These are phyloP conservation scores for Tetrahymena malaccensis DNA, from an alignment of 73 alveolate genomes.

Conservation along the genomic window DNA sequence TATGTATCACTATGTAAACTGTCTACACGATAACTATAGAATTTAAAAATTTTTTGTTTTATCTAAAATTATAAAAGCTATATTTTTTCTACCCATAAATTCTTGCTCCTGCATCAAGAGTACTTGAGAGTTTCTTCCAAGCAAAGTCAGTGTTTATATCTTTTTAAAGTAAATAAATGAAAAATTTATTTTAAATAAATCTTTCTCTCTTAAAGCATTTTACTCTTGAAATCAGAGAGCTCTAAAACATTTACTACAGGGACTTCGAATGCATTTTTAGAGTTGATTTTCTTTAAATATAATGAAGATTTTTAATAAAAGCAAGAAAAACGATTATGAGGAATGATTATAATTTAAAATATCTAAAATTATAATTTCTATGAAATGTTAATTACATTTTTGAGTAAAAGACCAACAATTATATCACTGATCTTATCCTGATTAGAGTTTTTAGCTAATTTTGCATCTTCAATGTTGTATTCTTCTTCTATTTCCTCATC, in stretches of 20 bases:
- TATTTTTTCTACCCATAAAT: conserved; percentile 8
- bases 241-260: conserved; percentile 22
- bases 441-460: background rate
- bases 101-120: conserved; percentile 55
- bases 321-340: background rate
- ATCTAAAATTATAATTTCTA: background rate
- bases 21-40: conserved; percentile 39
- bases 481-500: background rate
- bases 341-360: background rate
- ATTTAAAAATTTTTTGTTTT: no score
- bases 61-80: no score
- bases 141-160: conserved; percentile 36
- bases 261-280: conserved; percentile 46
- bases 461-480: background rate
- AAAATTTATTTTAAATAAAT: background rate
- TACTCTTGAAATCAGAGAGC: conserved; percentile 23
- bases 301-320: background rate
- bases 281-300: conserved; percentile 33
- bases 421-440: background rate
- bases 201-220: background rate
- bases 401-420: background rate
- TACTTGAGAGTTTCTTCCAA: conserved; percentile 44
- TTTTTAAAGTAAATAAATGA: background rate
- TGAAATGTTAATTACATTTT: background rate
- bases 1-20: conserved; percentile 42